Conservation (phyloP, 78 protist genomes). For the Dictyostelium capitatum region DNA sequence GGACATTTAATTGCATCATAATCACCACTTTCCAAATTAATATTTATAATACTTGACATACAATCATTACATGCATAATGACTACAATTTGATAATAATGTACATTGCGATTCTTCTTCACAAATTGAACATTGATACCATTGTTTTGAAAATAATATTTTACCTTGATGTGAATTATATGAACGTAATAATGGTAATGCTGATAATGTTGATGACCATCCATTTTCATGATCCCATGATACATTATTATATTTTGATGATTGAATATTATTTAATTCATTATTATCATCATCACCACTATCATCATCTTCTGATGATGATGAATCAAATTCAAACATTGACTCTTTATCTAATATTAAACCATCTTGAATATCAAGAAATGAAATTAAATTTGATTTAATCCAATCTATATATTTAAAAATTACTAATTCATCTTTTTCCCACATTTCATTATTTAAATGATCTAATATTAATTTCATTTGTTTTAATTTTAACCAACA, state of each 20-base stretch:
- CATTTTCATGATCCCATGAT: neutral
- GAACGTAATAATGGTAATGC: neutral
- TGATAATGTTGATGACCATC: neutral
- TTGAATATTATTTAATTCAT: no score
- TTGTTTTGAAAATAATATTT: neutral
- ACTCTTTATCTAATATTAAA: neutral
- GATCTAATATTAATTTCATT: neutral
- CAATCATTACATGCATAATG: conserved; percentile 8
- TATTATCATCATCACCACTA: no score
- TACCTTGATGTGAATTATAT: neutral
- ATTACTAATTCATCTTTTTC: neutral
- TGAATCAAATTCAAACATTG: neutral
- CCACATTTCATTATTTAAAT: neutral
- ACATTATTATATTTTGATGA: no score
- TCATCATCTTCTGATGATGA: neutral
- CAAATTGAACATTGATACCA: neutral
- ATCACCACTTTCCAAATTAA: neutral
- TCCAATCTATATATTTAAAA: conserved; percentile 17
- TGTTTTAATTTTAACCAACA: conserved; percentile 19
- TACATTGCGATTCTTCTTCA: neutral
- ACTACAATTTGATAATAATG: neutral
- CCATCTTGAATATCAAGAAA: neutral
- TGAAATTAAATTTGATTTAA: neutral
- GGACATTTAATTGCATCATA: neutral
- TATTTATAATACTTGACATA: neutral